Base-by-base conservation (phyloP, 176 grass and related monocot genomes). In the Triticum monococcum region DNA sequence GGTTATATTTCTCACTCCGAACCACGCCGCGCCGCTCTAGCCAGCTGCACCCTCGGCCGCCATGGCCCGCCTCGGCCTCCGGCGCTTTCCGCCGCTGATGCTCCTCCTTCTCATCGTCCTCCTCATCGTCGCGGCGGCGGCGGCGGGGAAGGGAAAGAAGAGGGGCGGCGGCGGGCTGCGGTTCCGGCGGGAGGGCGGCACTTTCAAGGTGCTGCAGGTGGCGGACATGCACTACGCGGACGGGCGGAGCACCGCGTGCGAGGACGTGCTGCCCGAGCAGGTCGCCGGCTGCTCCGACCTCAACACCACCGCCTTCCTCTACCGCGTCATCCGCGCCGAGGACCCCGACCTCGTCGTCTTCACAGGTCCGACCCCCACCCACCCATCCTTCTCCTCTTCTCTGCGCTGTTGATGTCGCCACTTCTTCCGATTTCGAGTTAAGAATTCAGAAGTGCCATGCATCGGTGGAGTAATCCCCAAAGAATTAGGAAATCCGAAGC, bases 181-280 rank as follows among this genome's bases (percentile, higher is more conserved):
- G 82, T 96, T 96, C 84, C 79, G 78, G 81, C 78, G 70, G 9
- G 75, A 70, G 41, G 70, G 63, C 6, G 93, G 96, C 12, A 89
- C 91, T 69, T 96, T 98, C 93, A 98, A 98, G 85, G 91, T 98
- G 70, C 79, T 96, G 63, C 91, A 98, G 86, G 93, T 98, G 70
- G 96, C 96, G 38, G 96, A 94, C 87, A 98, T 98, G 96, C 96
- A 98, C 93, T 98, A 94, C 88, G 93, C 86, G 10, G 43, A 98
- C 79, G 96, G 93, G 38, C 77, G 79, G 54, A 41, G 69, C 75
- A 96, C 96, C 48, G 82, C 1, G 45, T 98, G 96, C 86, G 66
- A 88, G 68, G 41, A 98, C 88, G 96, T 98, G 28, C 84, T 98
- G 22, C 86, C 90, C 10, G 62, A 60, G 2, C 86, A 98, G 92